Percentiles rank a stretch among this genome's conserved stretches.
phyloP scores from a whole-genome alignment of 2,329 filamentous ascomycete genomes.

The Phoma sp. region DNA sequence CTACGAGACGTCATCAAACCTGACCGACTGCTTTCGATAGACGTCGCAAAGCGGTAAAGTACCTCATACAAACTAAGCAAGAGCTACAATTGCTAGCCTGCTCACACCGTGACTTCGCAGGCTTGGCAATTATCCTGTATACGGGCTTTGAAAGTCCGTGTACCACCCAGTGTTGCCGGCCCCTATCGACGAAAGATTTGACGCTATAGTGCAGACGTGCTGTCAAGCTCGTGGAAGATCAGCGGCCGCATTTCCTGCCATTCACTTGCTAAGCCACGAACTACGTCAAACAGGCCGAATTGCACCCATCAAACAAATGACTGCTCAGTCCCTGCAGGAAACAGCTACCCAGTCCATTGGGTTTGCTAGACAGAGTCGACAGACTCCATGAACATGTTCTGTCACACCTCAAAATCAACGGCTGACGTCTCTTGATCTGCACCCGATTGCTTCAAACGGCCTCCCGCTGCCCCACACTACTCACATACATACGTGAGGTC shows the following conservation, averaged over 20 bases:
- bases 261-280: constrained; percentile 16
- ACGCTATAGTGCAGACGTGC: constrained; percentile 19
- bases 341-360: not conserved
- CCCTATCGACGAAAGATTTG: constrained; percentile 23
- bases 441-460: constrained; percentile 7
- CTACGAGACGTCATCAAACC: constrained; percentile 30
- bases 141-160: not conserved
- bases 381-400: not conserved
- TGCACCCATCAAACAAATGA: not conserved
- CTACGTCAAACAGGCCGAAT: constrained; percentile 32
- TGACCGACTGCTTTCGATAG: constrained; percentile 16
- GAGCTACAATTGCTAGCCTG: constrained; percentile 7
- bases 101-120: constrained; percentile 13
- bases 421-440: constrained; percentile 12
- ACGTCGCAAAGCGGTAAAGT: constrained; percentile 11
- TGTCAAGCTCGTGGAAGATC: constrained; percentile 28
- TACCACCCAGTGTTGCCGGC: not conserved
- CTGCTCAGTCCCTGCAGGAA: constrained; percentile 1
- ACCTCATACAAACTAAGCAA: constrained; percentile 5
- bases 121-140: constrained; percentile 13
- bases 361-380: not conserved
- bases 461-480: constrained; percentile 4
- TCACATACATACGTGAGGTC: not conserved
- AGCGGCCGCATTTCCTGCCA: constrained; percentile 5
- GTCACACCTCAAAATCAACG: not conserved